These are phyloP conservation scores for Penicillium turbatum DNA, from an alignment of 495 filamentous ascomycete genomes.

Conservation along the genomic window DNA sequence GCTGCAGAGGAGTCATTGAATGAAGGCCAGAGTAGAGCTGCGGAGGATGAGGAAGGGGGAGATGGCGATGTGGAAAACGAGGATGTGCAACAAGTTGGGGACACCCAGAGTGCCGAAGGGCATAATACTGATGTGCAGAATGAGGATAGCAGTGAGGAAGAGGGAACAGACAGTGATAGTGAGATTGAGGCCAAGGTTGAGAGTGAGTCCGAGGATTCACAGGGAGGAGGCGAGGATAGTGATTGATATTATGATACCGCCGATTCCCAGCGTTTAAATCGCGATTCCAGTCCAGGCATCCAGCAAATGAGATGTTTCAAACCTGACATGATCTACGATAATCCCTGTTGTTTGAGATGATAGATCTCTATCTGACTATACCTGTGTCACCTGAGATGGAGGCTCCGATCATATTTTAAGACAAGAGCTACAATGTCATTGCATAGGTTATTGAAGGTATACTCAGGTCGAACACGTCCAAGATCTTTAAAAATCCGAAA, in stretches of 20 bases:
- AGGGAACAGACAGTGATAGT: background rate
- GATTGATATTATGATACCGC: background rate
- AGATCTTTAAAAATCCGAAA: background rate
- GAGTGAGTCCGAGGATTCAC: background rate
- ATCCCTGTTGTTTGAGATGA: background rate
- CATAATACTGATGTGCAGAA: background rate
- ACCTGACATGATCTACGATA: background rate
- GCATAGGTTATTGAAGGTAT: too few species aligned
- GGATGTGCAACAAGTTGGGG: too few species aligned
- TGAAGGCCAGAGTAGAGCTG: background rate
- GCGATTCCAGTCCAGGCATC: background rate
- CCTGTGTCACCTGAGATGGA: background rate
- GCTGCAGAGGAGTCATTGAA: background rate
- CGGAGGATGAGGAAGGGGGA: background rate
- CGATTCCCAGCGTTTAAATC: background rate
- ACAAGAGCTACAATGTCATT: background rate
- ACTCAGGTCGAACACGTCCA: too few species aligned
- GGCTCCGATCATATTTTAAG: background rate
- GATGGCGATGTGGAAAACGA: background rate
- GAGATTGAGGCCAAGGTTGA: background rate
- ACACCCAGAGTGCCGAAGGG: background rate
- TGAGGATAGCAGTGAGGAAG: background rate
- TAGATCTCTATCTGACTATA: background rate
- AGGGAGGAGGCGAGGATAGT: background rate
- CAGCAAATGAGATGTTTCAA: background rate